Percentiles rank a stretch among this genome's conserved stretches.
phyloP scores from a whole-genome alignment of 192 early-diverging fungal genomes.

The Gryganskiella cystojenkinii region DNA sequence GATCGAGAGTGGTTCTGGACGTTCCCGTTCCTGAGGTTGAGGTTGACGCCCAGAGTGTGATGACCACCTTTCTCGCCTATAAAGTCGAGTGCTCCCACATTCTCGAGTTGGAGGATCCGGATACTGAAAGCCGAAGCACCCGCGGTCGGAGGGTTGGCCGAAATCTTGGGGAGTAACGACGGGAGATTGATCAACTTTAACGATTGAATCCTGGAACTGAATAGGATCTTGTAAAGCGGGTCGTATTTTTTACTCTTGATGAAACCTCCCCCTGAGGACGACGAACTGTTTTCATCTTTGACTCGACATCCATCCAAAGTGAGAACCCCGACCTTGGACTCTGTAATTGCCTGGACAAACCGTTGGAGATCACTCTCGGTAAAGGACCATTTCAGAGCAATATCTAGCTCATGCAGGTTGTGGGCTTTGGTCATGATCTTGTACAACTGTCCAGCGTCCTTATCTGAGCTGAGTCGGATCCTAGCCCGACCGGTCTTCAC shows the following conservation, averaged over 20 bases:
- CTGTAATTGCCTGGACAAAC: constrained; percentile 18
- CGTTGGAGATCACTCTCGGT: constrained; percentile 17
- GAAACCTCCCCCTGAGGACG: constrained; percentile 1
- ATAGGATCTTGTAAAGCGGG: constrained; percentile 20
- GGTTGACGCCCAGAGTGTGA: background rate
- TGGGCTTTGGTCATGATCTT: constrained; percentile 12
- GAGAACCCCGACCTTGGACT: constrained; percentile 11
- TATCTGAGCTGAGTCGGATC: constrained; percentile 2
- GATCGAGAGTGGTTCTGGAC: constrained; percentile 1
- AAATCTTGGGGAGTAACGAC: constrained; percentile 20
- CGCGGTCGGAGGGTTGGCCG: background rate
- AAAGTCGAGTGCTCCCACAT: constrained; percentile 22
- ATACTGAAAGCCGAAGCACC: background rate
- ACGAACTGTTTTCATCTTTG: constrained; percentile 8
- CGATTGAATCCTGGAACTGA: constrained; percentile 21
- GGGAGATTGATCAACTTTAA: constrained; percentile 25
- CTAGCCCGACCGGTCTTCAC: constrained; percentile 15
- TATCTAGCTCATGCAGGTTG: constrained; percentile 22
- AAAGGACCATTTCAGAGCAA: constrained; percentile 24
- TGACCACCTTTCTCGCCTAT: background rate
- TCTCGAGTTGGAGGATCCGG: constrained; percentile 13
- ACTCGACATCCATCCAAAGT: constrained; percentile 20
- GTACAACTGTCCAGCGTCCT: constrained; percentile 24
- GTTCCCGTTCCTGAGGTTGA: background rate
- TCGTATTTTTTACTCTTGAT: constrained; percentile 41